Conservation (phyloP, 2,329 filamentous ascomycete species). For the Talaromyces funiculosus region DNA sequence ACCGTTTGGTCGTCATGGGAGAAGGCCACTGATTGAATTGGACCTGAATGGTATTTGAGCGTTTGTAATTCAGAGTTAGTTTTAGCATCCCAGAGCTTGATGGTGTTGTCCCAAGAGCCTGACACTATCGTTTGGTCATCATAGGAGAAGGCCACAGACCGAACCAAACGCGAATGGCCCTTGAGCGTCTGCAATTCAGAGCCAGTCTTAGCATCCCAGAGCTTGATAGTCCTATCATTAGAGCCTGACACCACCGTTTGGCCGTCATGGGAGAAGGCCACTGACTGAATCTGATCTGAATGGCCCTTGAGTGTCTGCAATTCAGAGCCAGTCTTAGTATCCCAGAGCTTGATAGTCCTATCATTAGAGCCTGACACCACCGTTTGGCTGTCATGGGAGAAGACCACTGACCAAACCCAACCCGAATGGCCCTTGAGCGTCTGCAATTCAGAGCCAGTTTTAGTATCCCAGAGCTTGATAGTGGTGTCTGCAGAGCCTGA, state of each 20-base stretch:
- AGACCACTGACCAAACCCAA: neutral
- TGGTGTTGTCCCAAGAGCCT: too few relatives aligned
- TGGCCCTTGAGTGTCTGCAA: slow-evolving; percentile 16
- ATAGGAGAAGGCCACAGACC: too few relatives aligned
- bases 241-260: neutral
- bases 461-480: too few relatives aligned
- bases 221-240: slow-evolving; percentile 4
- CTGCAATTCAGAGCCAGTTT: slow-evolving; percentile 19
- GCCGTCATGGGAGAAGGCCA: neutral
- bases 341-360: slow-evolving; percentile 16
- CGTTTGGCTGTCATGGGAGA: neutral
- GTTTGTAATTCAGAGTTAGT: too few relatives aligned
- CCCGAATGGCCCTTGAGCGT: slow-evolving; percentile 20
- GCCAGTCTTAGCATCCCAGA: slow-evolving; percentile 16
- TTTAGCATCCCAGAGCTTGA: too few relatives aligned
- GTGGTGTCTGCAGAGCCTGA: too few relatives aligned
- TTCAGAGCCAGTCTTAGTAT: slow-evolving; percentile 8
- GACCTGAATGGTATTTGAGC: too few relatives aligned
- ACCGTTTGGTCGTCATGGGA: too few relatives aligned
- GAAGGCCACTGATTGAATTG: too few relatives aligned
- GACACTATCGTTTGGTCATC: too few relatives aligned
- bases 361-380: neutral
- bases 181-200: slow-evolving; percentile 10
- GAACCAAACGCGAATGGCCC: too few relatives aligned
- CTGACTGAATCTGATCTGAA: neutral